Evolutionary conservation across 495 filamentous ascomycete species (phyloP).

Genomic region (Neurospora tetraspora): DNA sequence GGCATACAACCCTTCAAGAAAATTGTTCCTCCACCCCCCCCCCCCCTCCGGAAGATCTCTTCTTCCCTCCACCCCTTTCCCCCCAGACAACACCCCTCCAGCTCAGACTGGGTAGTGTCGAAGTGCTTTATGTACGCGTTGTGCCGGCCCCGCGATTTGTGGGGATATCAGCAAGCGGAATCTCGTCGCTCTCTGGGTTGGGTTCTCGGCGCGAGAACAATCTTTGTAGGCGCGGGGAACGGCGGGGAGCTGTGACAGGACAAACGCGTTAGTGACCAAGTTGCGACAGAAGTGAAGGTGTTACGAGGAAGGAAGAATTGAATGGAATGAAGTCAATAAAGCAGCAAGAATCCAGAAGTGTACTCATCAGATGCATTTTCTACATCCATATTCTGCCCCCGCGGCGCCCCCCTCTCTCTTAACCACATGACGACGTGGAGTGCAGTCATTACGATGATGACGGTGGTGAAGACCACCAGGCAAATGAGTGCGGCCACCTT

Average conservation of each 20-base stretch:
- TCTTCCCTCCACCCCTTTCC: neutral
- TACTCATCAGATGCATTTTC: neutral
- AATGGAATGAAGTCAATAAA: neutral
- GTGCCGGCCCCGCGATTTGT: neutral
- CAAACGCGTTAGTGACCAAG: neutral
- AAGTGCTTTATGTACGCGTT: neutral
- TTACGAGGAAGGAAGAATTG: neutral
- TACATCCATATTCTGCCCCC: neutral
- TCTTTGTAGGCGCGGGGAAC: neutral
- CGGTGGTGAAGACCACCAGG: neutral
- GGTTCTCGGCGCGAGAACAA: neutral
- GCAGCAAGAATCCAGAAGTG: too few relatives aligned
- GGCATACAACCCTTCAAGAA: too few relatives aligned
- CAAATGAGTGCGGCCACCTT: neutral
- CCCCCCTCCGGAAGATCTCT: neutral
- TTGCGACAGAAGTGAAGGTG: neutral
- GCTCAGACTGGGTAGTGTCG: neutral
- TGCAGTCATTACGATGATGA: neutral
- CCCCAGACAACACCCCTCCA: neutral
- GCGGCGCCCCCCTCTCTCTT: neutral
- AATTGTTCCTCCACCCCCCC: neutral
- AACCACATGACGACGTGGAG: neutral
- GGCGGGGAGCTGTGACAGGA: neutral
- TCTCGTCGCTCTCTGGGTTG: neutral
- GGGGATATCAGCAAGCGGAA: neutral